Evolutionary conservation across 805 yeast species (phyloP).

Genomic region (Wickerhamomyces chambardii): DNA sequence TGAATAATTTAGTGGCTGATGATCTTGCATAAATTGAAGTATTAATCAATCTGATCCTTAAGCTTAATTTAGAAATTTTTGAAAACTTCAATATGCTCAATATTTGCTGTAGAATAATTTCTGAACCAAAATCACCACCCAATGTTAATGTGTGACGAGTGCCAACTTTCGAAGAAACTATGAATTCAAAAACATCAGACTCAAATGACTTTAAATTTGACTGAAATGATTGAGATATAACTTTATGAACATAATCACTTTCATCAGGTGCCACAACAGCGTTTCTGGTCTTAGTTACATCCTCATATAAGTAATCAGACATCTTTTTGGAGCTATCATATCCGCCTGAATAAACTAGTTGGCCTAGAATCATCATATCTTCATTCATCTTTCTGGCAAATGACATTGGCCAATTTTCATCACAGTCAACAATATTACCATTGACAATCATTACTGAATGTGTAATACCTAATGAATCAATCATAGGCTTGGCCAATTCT

Average conservation of each 20-base stretch:
- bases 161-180: constrained; percentile 11
- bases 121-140: constrained; percentile 44
- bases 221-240: constrained; percentile 9
- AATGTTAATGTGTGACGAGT: constrained; percentile 36
- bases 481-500: constrained; percentile 15
- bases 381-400: constrained; percentile 41
- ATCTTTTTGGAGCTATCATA: constrained; percentile 18
- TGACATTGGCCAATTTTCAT: constrained; percentile 44
- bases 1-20: constrained; percentile 11
- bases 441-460: constrained; percentile 55
- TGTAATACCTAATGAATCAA: constrained; percentile 28
- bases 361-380: constrained; percentile 33
- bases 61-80: constrained; percentile 13
- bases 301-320: constrained; percentile 30
- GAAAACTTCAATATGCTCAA: constrained; percentile 21
- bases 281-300: constrained; percentile 36
- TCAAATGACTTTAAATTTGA: neutral
- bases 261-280: constrained; percentile 44
- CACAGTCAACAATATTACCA: constrained; percentile 56
- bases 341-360: constrained; percentile 16
- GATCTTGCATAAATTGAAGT: constrained; percentile 8
- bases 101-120: constrained; percentile 33
- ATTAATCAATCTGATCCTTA: constrained; percentile 32
- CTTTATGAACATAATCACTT: constrained; percentile 22
- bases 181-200: constrained; percentile 14